Percentiles rank a stretch among this genome's conserved stretches.
phyloP scores from a whole-genome alignment of 192 early-diverging fungal genomes.

The Linnemannia hyalina region DNA sequence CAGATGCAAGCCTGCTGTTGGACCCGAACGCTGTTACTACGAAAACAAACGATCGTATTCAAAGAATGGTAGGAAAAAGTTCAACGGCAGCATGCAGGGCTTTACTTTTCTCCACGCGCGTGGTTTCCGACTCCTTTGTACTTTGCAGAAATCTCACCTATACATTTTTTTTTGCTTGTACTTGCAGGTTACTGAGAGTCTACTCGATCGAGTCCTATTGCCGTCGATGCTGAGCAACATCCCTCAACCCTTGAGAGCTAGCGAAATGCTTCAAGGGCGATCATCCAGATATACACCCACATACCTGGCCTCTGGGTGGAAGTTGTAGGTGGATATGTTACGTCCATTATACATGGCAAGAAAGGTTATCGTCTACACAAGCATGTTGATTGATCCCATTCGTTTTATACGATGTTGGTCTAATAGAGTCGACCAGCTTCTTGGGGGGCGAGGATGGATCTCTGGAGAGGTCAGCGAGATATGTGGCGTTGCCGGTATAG shows the following conservation, averaged over 20 bases:
- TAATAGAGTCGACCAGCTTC: slow-evolving; percentile 25
- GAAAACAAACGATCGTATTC: slow-evolving; percentile 31
- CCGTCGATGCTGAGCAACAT: slow-evolving; percentile 17
- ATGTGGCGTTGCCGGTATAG: slow-evolving; percentile 18
- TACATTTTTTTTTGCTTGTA: background rate
- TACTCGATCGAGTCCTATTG: slow-evolving; percentile 33
- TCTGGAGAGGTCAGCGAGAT: slow-evolving; percentile 45
- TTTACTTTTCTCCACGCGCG: background rate
- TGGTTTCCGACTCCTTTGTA: too few relatives aligned
- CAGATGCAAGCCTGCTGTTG: slow-evolving; percentile 33
- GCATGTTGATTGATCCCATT: background rate
- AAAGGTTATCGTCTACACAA: background rate
- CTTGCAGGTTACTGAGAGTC: slow-evolving; percentile 34
- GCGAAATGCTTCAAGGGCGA: slow-evolving; percentile 5
- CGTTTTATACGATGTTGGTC: background rate
- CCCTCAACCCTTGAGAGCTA: slow-evolving; percentile 18
- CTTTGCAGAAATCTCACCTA: background rate
- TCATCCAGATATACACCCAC: background rate
- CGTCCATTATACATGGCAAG: background rate
- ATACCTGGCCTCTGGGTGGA: slow-evolving; percentile 31
- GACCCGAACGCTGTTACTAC: slow-evolving; percentile 42
- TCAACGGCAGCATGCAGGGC: background rate
- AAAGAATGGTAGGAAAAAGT: slow-evolving; percentile 16
- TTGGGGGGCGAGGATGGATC: slow-evolving; percentile 31
- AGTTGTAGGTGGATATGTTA: background rate